Evolutionary conservation across 805 yeast genomes (phyloP).

Genomic region (Metschnikowia bowlesiae): DNA sequence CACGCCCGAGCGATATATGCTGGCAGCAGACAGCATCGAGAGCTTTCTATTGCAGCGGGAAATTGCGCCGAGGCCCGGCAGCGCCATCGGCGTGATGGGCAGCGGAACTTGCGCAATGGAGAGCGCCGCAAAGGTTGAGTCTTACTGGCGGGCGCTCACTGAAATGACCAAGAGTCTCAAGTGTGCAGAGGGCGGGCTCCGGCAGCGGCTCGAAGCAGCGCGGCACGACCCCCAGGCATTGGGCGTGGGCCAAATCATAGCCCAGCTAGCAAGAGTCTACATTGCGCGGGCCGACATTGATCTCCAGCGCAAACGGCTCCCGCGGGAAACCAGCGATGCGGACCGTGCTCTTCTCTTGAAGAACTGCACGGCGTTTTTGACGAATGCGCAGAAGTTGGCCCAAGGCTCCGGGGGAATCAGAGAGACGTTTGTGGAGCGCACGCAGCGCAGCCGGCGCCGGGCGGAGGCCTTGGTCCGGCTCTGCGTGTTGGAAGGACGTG

Average conservation of each 20-base stretch:
- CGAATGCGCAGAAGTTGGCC: conserved; percentile 43
- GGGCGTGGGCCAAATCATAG: conserved; percentile 29
- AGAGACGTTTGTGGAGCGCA: conserved; percentile 43
- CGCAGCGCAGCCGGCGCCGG: conserved; percentile 37
- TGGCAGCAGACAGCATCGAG: conserved; percentile 43
- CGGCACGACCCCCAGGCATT: conserved; percentile 9
- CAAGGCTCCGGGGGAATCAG: conserved; percentile 48
- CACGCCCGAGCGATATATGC: conserved; percentile 34
- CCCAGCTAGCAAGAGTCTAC: conserved; percentile 38
- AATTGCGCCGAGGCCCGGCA: conserved; percentile 8
- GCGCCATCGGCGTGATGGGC: not conserved
- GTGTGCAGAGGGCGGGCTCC: conserved; percentile 33
- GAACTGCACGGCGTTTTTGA: conserved; percentile 41
- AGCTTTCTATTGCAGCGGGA: conserved; percentile 37
- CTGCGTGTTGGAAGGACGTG: conserved; percentile 38
- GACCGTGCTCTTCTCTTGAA: conserved; percentile 27
- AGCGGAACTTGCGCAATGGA: not conserved
- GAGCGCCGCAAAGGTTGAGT: conserved; percentile 10
- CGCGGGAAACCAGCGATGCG: conserved; percentile 26
- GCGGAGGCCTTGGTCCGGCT: conserved; percentile 44
- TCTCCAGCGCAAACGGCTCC: conserved; percentile 40
- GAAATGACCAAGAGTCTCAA: conserved; percentile 36
- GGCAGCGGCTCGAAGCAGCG: conserved; percentile 3
- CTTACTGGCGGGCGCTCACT: conserved; percentile 39
- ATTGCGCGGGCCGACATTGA: conserved; percentile 54